These are phyloP conservation scores for Saxispiralis lemnorum DNA, from an alignment of 495 filamentous ascomycete species.

Conservation along the genomic window DNA sequence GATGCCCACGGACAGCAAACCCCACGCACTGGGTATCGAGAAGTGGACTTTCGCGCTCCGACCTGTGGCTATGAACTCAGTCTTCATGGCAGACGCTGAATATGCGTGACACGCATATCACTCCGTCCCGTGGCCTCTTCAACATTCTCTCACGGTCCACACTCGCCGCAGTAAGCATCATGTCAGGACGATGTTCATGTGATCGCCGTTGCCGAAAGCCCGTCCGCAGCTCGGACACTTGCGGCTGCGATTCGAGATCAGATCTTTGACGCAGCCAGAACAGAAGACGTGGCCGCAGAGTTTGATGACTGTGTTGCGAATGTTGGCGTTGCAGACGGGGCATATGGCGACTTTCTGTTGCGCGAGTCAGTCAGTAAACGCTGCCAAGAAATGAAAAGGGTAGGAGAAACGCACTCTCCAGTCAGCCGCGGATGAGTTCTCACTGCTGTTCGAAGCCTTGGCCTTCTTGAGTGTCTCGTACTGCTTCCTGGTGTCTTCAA, in stretches of 20 bases:
- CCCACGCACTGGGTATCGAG: too few relatives aligned
- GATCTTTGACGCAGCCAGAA: slow-evolving; percentile 72
- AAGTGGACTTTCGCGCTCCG: too few relatives aligned
- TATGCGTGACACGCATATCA: too few relatives aligned
- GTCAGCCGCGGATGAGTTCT: slow-evolving; percentile 3
- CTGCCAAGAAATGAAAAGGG: background rate
- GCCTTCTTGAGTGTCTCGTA: slow-evolving; percentile 68
- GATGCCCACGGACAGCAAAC: too few relatives aligned
- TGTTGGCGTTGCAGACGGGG: slow-evolving; percentile 70
- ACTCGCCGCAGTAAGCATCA: background rate
- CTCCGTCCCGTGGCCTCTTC: too few relatives aligned
- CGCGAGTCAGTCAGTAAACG: background rate
- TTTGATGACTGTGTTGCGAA: slow-evolving; percentile 84
- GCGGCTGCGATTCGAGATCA: slow-evolving; percentile 68
- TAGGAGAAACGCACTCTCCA: slow-evolving; percentile 13
- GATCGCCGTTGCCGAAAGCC: slow-evolving; percentile 75
- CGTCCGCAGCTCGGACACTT: slow-evolving; percentile 89
- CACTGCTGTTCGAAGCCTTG: slow-evolving; percentile 8
- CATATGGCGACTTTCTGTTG: slow-evolving; percentile 68
- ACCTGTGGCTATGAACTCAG: too few relatives aligned
- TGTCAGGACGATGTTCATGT: slow-evolving; percentile 34
- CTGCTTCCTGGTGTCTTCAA: slow-evolving; percentile 58
- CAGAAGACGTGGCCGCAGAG: slow-evolving; percentile 96
- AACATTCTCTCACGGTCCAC: too few relatives aligned
- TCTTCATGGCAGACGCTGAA: too few relatives aligned